Evolutionary conservation across 2,329 filamentous ascomycete species (phyloP), one percentile per base, ranked within the genome.

Genomic region (Madurella mycetomatis): DNA sequence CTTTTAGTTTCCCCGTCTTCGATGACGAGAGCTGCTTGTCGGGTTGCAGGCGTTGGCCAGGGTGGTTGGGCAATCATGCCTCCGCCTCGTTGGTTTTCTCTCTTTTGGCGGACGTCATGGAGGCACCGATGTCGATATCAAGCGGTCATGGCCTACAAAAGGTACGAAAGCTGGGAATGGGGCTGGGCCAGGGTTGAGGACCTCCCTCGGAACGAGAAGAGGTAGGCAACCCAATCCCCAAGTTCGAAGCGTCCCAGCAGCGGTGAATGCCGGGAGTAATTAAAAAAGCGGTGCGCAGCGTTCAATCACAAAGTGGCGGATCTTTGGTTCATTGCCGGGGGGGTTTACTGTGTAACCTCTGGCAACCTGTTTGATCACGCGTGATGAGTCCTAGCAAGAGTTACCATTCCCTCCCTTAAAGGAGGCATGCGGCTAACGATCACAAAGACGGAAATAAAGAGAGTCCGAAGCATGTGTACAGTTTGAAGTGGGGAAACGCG

Each of bases 121-220:
- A 41, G 71, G 69, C 54, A 71, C 68, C 43, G 72, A 74, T 41
- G 67, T 70, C 54, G 71, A 71, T 63, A 70, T 67, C 59, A 70
- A 66, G 55, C 70, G 70, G 62, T 73, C 69, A 57, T 78, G 70
- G 60, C 73, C 72, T 57, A 74, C 72, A 54, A 81, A 60, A 80
- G 71, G 58, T 74, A 69, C 43, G 77, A 75, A 54, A 81, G 72
- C 63, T 72, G 72, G 39, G 77, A 81, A 18, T 76, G 76, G 55
- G 69, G 70, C 57, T 67, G 70, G 57, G 64, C 62, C 34, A 65
- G 62, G 18, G 69, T 69, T 19, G 64, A 52, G 39, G 70, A 62
- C 62, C 66, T 69, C 55, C 62, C 61, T 60, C 70, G 67, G 62
- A 76, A 74, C 8, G 77, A 77, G 67, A 74, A 77, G 56, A 81